These are phyloP conservation scores for Penicillium sp. DNA, from an alignment of 2,329 filamentous ascomycete species.

Conservation along the genomic window DNA sequence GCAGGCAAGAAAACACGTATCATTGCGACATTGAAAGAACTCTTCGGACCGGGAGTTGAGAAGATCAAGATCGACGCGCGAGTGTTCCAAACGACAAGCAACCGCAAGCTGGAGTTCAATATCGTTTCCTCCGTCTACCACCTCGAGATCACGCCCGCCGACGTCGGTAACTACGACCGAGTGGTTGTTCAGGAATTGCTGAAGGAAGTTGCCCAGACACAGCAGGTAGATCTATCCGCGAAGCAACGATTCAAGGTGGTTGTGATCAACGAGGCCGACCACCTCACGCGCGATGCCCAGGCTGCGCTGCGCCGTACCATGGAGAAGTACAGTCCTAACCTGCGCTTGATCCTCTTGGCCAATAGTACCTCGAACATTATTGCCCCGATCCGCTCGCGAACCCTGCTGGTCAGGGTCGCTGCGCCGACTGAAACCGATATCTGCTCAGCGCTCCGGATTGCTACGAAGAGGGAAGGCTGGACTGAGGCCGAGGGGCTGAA, in stretches of 20 bases:
- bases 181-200: conserved; percentile 94
- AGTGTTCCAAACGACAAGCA: conserved; percentile 91
- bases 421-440: conserved; percentile 87
- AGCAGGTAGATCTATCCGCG: conserved; percentile 92
- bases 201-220: conserved; percentile 97
- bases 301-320: conserved; percentile 92
- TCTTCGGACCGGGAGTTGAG: conserved; percentile 95
- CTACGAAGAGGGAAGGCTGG: conserved; percentile 81
- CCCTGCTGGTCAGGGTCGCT: conserved; percentile 84
- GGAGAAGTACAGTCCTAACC: conserved; percentile 98
- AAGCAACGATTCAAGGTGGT: conserved; percentile 97
- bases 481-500: conserved; percentile 73
- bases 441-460: conserved; percentile 65
- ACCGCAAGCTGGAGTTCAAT: conserved; percentile 98
- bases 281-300: conserved; percentile 89
- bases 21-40: conserved; percentile 88
- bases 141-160: conserved; percentile 94
- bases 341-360: conserved; percentile 85
- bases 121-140: conserved; percentile 97
- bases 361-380: conserved; percentile 99
- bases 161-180: conserved; percentile 93
- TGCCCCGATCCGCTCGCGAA: conserved; percentile 91
- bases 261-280: conserved; percentile 97
- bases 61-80: conserved; percentile 99
- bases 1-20: conserved; percentile 98